Conservation (phyloP, 2,329 filamentous ascomycete species). For the Cytospora piceicola region DNA sequence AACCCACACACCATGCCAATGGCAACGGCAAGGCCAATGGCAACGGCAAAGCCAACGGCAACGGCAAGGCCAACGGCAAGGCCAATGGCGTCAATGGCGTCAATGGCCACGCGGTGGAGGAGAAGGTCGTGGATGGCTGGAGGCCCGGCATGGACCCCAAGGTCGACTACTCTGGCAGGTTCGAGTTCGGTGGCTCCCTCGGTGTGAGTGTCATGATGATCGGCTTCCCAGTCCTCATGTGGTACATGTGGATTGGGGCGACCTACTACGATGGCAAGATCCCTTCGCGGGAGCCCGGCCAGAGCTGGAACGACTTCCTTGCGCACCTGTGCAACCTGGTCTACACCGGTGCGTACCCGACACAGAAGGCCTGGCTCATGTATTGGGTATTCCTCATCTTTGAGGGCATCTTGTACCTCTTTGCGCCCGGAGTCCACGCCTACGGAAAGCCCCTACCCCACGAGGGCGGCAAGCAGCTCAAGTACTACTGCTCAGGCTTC, state of each 20-base stretch:
- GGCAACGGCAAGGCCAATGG: conserved; percentile 19
- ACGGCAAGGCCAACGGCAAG: conserved; percentile 36
- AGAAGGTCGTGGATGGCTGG: conserved; percentile 59
- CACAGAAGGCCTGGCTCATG: conserved; percentile 81
- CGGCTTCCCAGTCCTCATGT: conserved; percentile 93
- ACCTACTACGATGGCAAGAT: conserved; percentile 88
- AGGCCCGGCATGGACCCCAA: conserved; percentile 62
- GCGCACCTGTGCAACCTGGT: conserved; percentile 71
- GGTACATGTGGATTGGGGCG: conserved; percentile 98
- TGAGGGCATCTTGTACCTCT: conserved; percentile 80
- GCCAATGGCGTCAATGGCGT: conserved; percentile 27
- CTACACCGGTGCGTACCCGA: conserved; percentile 84
- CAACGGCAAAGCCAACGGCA: conserved; percentile 29
- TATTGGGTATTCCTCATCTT: conserved; percentile 94
- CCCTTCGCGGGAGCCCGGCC: conserved; percentile 66
- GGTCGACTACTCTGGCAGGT: conserved; percentile 64
- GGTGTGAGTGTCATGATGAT: conserved; percentile 87
- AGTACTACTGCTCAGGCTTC: conserved; percentile 93
- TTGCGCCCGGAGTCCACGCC: conserved; percentile 83
- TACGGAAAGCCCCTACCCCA: conserved; percentile 88
- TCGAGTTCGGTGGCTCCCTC: conserved; percentile 87
- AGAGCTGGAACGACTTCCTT: conserved; percentile 73
- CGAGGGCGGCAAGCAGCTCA: conserved; percentile 80
- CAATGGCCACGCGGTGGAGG: conserved; percentile 40
- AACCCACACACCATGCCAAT: neutral